Percentiles rank a stretch among this genome's conserved stretches.
These are phyloP conservation scores for Bathelium albidoporum DNA, from an alignment of 495 filamentous ascomycete species.

Conservation along the genomic window DNA sequence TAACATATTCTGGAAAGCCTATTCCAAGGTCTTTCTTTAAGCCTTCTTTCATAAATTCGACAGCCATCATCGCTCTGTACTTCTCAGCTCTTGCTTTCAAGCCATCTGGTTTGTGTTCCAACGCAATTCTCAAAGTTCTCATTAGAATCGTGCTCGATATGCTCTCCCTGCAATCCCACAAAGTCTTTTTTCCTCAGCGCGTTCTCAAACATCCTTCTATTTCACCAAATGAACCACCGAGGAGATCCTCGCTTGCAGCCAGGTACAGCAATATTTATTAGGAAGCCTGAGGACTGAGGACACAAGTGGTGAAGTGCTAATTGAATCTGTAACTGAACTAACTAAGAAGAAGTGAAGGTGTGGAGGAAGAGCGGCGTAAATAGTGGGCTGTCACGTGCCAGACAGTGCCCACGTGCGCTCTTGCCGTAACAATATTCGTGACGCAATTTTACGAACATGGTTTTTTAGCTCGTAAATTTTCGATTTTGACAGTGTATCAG, in stretches of 20 bases:
- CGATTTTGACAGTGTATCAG: slow-evolving; percentile 10
- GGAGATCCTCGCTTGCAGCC: slow-evolving; percentile 8
- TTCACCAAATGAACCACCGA: slow-evolving; percentile 11
- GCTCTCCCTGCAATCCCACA: background rate
- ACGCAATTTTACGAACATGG: slow-evolving; percentile 7
- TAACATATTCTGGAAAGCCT: too few species aligned
- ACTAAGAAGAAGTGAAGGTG: too few species aligned
- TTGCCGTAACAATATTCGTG: too few species aligned
- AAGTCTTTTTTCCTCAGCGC: background rate
- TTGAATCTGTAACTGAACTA: too few species aligned
- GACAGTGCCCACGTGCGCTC: too few species aligned
- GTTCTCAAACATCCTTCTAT: slow-evolving; percentile 7
- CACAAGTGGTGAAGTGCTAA: too few species aligned
- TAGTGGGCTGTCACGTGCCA: too few species aligned
- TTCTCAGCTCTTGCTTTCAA: background rate
- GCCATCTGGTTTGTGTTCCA: background rate
- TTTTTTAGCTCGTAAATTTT: slow-evolving; percentile 12
- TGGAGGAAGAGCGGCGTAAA: too few species aligned
- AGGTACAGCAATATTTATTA: slow-evolving; percentile 12
- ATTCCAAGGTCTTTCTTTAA: too few species aligned
- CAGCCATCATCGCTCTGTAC: too few species aligned
- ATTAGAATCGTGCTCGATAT: background rate
- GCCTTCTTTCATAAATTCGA: too few species aligned
- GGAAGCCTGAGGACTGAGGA: too few species aligned
- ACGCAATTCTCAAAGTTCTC: background rate